Percentiles rank a stretch among this genome's conserved stretches.
Conservation (phyloP, 176 grass and related monocot species). For the Neostapfia colusana region DNA sequence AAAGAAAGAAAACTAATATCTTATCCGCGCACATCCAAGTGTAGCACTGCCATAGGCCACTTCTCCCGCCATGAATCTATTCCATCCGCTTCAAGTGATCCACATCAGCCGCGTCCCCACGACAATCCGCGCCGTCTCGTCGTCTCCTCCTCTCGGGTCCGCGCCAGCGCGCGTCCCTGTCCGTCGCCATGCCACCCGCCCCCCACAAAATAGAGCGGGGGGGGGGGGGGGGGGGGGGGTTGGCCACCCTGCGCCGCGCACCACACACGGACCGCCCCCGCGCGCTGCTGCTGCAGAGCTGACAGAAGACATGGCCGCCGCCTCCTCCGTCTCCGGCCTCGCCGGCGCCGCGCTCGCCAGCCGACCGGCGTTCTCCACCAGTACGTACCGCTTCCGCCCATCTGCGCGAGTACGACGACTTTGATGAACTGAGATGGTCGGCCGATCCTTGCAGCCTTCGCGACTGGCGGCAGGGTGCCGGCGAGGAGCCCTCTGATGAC, state of each 20-base stretch:
- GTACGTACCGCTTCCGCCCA: background rate
- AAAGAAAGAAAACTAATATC: too few species aligned
- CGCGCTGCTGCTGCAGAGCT: background rate
- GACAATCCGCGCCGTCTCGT: slow-evolving; percentile 19
- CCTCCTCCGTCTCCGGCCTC: slow-evolving; percentile 57
- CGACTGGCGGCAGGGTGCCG: slow-evolving; percentile 39
- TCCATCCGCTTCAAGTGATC: slow-evolving; percentile 69
- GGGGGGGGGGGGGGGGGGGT: too few species aligned
- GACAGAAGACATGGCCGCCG: slow-evolving; percentile 44
- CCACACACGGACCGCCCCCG: background rate
- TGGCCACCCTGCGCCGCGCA: slow-evolving; percentile 1
- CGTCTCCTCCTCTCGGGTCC: background rate
- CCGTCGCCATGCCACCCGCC: too few species aligned
- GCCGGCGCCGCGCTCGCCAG: slow-evolving; percentile 50
- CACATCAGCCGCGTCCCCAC: slow-evolving; percentile 55
- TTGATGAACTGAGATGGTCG: background rate
- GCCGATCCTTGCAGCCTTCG: slow-evolving; percentile 42
- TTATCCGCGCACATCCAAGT: slow-evolving; percentile 82
- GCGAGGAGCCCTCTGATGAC: slow-evolving; percentile 60
- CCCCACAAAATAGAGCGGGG: slow-evolving; percentile 39
- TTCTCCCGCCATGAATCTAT: slow-evolving; percentile 65
- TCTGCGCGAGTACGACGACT: background rate
- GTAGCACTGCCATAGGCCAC: slow-evolving; percentile 55
- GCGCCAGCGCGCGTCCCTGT: too few species aligned
- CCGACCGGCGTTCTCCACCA: slow-evolving; percentile 49